Evolutionary conservation across 768 basidiomycete species (phyloP).

Genomic region (Tephrocybe rancida): DNA sequence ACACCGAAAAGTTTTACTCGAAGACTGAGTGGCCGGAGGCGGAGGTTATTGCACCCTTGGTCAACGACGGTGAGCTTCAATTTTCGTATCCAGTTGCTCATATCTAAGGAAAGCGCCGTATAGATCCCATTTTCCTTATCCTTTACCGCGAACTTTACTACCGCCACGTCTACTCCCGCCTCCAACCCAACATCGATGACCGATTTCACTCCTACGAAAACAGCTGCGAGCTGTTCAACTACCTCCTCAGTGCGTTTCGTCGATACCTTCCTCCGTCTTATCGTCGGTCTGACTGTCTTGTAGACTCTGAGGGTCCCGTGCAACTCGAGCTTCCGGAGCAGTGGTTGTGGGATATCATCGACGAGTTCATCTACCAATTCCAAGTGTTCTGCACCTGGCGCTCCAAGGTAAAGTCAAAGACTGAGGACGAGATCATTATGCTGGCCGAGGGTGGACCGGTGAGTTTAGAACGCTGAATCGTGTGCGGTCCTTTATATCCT

Average conservation of each 20-base stretch:
- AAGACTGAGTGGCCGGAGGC: constrained; percentile 98
- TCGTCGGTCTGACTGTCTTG: neutral
- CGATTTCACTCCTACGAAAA: constrained; percentile 98
- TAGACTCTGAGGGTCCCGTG: constrained; percentile 94
- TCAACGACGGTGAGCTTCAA: constrained; percentile 76
- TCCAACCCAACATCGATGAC: constrained; percentile 95
- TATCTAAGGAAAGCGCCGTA: neutral
- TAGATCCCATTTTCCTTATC: constrained; percentile 94
- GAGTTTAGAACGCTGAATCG: constrained; percentile 23
- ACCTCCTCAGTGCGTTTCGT: constrained; percentile 77
- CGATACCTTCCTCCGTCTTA: neutral
- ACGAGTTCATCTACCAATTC: constrained; percentile 98
- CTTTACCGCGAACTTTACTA: constrained; percentile 96
- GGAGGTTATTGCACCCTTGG: constrained; percentile 91
- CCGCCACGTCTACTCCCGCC: constrained; percentile 93
- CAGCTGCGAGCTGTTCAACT: constrained; percentile 98
- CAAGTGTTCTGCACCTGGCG: constrained; percentile 95
- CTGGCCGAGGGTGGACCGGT: constrained; percentile 75
- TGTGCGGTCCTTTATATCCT: neutral
- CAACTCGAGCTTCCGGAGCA: constrained; percentile 93
- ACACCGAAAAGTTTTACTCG: constrained; percentile 94
- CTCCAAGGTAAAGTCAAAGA: constrained; percentile 80
- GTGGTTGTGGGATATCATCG: constrained; percentile 98
- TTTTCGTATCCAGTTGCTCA: neutral
- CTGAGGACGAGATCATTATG: constrained; percentile 86